Evolutionary conservation across 2,329 filamentous ascomycete genomes (phyloP), one percentile per base, ranked within the genome.

Genomic region (Microdochium paspali): DNA sequence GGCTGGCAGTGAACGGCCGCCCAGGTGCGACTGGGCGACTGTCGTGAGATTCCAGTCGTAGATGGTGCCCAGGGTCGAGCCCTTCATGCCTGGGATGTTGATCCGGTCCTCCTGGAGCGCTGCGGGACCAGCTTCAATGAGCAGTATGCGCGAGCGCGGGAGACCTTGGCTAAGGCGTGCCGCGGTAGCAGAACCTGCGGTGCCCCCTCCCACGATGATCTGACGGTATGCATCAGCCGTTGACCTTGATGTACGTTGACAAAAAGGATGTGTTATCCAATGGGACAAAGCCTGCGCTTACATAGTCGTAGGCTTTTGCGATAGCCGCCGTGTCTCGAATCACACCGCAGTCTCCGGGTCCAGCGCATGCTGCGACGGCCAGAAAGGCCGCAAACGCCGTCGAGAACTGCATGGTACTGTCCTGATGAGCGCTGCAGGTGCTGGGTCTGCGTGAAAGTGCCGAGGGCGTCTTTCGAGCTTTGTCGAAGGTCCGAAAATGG

Each of bases 41-140:
- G 69, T 68, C 10, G 65, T 61, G 54, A 72, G 67, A 45, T 64
- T 65, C 56, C 69, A 67, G 55, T 72, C 61, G 31, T 59, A 61
- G 2, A 48, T 48, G 10, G 49, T 53, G 13, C 50, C 54, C 20
- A 58, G 31, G 12, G 56, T 55, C 15, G 55, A 51, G 4, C 57
- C 58, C 28, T 54, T 54, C 52, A 58, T 53, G 24, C 55, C 59
- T 0, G 58, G 59, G 18, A 62, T 51, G 40, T 59, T 60, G 50
- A 62, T 61, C 5, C 47, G 51, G 13, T 50, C 50, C 46, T 58
- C 55, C 13, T 56, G 54, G n/a, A 47, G 51, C 1, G 49, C 55
- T 2, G 50, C 48, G 9, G 60, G 58, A 0, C 61, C 62, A 4
- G 61, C 61, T 50, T 64, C 62, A 43, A 65, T 54, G 15, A 65